Evolutionary conservation across 345 rosid genomes (phyloP).

Genomic region (Citrus sp.): DNA sequence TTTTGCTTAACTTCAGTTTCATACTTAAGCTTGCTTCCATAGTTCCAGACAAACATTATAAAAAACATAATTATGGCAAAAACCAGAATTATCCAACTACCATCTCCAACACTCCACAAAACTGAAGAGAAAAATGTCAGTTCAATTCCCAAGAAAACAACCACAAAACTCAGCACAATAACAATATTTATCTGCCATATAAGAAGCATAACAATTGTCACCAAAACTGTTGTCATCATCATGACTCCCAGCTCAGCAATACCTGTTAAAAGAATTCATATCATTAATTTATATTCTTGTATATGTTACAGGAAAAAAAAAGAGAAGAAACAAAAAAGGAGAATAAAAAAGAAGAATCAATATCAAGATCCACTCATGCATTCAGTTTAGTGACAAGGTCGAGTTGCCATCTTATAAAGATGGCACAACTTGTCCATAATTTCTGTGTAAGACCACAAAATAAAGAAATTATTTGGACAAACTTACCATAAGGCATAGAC

Average conservation of each 20-base stretch:
- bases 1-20: slow-evolving; percentile 97
- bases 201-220: slow-evolving; percentile 96
- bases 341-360: neutral
- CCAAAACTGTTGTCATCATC: slow-evolving; percentile 96
- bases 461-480: neutral
- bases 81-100: slow-evolving; percentile 95
- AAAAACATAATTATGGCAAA: slow-evolving; percentile 83
- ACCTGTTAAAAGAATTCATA: slow-evolving; percentile 46
- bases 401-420: neutral
- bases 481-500: neutral
- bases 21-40: slow-evolving; percentile 94
- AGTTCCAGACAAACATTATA: slow-evolving; percentile 91
- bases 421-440: neutral
- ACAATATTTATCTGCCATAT: slow-evolving; percentile 97
- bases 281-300: slow-evolving; percentile 17
- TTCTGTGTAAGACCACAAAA: neutral
- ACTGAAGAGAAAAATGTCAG: slow-evolving; percentile 85
- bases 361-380: neutral
- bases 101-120: slow-evolving; percentile 70
- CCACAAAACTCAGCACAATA: slow-evolving; percentile 59
- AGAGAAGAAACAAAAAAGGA: neutral
- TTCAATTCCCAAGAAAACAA: slow-evolving; percentile 81
- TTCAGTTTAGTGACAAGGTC: neutral
- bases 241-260: slow-evolving; percentile 97
- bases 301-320: neutral